Base-by-base conservation (phyloP, 2,329 filamentous ascomycete species). In the Alternaria brassicae region DNA sequence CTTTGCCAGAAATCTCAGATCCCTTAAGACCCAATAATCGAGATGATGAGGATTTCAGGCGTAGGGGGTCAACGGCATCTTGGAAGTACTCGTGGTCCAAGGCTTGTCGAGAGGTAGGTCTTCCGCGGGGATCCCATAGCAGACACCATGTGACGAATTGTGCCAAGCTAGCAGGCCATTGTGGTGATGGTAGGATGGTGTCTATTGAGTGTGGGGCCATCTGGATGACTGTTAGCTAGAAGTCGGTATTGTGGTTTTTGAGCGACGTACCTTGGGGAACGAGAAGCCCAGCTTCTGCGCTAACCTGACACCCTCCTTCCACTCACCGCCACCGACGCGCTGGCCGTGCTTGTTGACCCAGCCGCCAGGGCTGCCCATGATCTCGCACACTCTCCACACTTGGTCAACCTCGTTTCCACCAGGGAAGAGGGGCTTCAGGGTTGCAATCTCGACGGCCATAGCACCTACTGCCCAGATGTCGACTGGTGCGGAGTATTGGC, bases 401-500 rank as follows among this genome's bases (percentile, higher is more conserved):
- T 99, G 95, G 71, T 99, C 95, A 1, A 99, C 95, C 81, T 99
- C 95, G 76, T 99, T 99, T 73, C 93, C 92, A 70, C 95, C 95
- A 10, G 95, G 95, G 83, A 99, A 99, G 10, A 99, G 83, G 17
- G 95, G 95, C 82, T 98, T 99, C 58, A 99, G 78, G 0, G 95
- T 99, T 25, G 95, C 95, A 63, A 99, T 91, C 77, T 99, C 95
- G 10, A 99, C 95, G 6, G 95, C 95, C 95, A 99, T 99, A 19
- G 95, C 95, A 72, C 95, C 95, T 40, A 99, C 88, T 1, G 95
- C 95, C 95, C 95, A 99, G 70, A 99, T 98, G 74, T 99, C 95
- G 3, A 99, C 95, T 0, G 95, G 95, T 0, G 95, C 93, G 0
- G 95, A 98, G 80, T 99, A 99, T 77, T 98, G 93, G 53, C 95